A percentile compares a stretch with the other conserved stretches of the same genome.
These are phyloP conservation scores for Diaporthe destruens DNA, from an alignment of 2,329 filamentous ascomycete genomes.

Conservation along the genomic window DNA sequence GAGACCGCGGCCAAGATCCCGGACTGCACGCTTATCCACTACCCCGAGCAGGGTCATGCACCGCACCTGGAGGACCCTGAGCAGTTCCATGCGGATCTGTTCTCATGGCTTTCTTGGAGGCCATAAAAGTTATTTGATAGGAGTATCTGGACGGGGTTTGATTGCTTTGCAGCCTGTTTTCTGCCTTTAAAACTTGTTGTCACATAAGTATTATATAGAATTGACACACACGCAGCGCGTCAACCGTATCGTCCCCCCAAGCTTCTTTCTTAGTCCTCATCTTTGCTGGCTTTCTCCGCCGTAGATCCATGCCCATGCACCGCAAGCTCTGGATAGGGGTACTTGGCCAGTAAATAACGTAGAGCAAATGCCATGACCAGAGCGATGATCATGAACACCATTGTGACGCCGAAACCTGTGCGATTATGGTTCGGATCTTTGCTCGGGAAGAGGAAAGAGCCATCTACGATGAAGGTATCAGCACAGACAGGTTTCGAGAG, in stretches of 20 bases:
- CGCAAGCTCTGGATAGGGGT: conserved; percentile 32
- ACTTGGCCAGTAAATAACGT: conserved; percentile 31
- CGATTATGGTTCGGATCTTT: conserved; percentile 28
- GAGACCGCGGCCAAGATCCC: conserved; percentile 10
- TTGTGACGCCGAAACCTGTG: conserved; percentile 29
- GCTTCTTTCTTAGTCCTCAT: neutral
- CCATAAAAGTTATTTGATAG: neutral
- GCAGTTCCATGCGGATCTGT: neutral
- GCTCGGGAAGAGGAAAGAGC: conserved; percentile 36
- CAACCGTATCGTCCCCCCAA: neutral
- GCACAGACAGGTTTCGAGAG: neutral
- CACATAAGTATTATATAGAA: neutral
- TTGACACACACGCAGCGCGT: neutral
- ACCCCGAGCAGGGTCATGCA: conserved; percentile 20
- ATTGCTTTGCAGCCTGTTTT: neutral
- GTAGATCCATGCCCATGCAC: conserved; percentile 1
- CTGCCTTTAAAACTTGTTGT: too few relatives aligned
- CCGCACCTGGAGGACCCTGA: neutral
- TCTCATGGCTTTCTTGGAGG: conserved; percentile 9
- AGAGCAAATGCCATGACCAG: conserved; percentile 20
- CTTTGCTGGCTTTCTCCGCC: neutral
- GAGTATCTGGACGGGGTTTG: neutral
- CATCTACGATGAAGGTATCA: neutral
- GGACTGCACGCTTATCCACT: conserved; percentile 9
- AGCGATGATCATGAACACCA: conserved; percentile 32